Conservation (phyloP, 2,329 filamentous ascomycete species). For the Bisporella sp. region DNA sequence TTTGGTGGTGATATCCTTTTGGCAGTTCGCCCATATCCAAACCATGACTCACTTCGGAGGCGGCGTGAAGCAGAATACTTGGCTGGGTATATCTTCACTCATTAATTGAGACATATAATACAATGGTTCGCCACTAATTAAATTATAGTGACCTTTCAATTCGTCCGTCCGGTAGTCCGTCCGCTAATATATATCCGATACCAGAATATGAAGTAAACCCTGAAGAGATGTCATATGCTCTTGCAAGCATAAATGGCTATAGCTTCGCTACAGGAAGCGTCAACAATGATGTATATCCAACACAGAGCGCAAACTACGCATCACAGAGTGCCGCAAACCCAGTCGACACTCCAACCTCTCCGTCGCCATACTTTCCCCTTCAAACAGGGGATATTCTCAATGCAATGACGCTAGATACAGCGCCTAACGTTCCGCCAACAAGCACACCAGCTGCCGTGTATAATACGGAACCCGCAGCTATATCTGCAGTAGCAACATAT, state of each 20-base stretch:
- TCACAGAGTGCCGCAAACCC: background rate
- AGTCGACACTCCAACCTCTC: constrained; percentile 1
- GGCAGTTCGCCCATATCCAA: constrained; percentile 17
- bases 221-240: too few relatives aligned
- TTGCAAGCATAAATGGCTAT: too few relatives aligned
- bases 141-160: too few relatives aligned
- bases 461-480: background rate
- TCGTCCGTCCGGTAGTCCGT: background rate
- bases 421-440: background rate
- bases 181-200: constrained; percentile 14
- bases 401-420: background rate
- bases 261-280: background rate
- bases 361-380: constrained; percentile 4
- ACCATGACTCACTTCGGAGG: constrained; percentile 23
- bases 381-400: background rate
- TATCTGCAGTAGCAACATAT: background rate
- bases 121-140: too few relatives aligned
- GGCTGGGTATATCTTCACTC: constrained; percentile 8
- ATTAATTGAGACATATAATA: too few relatives aligned
- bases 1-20: constrained; percentile 13
- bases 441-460: background rate
- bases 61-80: constrained; percentile 22
- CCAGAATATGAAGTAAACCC: background rate
- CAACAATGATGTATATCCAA: constrained; percentile 10
- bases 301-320: constrained; percentile 10